A percentile compares a stretch with the other conserved stretches of the same genome.
phyloP scores from a whole-genome alignment of 2,329 filamentous ascomycete genomes.

The Sclerotinia nivalis region DNA sequence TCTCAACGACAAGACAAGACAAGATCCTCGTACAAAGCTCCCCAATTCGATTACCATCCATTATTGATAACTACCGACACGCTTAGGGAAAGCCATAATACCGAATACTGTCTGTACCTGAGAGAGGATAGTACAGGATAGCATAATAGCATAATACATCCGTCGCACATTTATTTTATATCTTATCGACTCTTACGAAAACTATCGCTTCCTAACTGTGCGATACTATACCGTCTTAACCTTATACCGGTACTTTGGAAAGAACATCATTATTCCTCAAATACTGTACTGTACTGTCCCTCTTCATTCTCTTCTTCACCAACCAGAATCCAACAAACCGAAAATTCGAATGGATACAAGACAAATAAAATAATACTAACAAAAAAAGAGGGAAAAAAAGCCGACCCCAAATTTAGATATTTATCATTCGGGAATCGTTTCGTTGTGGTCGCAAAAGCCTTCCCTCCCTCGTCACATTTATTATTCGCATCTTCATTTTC shows the following conservation, averaged over 20 bases:
- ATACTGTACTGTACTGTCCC: background rate
- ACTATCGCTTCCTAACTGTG: background rate
- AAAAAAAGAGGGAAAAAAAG: background rate
- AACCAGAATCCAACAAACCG: background rate
- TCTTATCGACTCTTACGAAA: background rate
- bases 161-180: background rate
- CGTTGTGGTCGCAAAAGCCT: background rate
- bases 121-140: background rate
- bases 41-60: background rate
- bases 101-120: background rate
- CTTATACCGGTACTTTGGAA: too few species aligned
- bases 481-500: background rate
- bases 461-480: background rate
- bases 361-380: background rate
- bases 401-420: background rate
- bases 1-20: background rate
- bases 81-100: background rate
- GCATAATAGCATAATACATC: background rate
- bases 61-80: conserved; percentile 5
- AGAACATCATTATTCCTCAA: background rate
- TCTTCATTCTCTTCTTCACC: background rate
- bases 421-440: background rate
- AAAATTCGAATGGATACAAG: background rate
- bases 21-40: background rate
- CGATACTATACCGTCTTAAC: background rate